Conservation (phyloP, 306 rosid genomes). For the Alnus glutinosa region DNA sequence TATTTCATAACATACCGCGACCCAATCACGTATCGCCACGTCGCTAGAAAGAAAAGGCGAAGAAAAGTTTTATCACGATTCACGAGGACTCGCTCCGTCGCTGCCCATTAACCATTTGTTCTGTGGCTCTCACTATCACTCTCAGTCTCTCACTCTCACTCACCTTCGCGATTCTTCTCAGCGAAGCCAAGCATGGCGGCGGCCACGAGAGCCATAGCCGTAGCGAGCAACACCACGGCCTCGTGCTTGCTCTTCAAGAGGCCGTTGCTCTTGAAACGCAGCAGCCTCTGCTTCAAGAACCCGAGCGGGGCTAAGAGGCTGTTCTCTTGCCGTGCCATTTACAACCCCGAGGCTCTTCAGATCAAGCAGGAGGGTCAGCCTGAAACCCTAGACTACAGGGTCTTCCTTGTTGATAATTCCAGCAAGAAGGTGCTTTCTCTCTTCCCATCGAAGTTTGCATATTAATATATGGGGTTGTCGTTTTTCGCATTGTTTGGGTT, state of each 20-base stretch:
- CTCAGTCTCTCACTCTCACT: constrained; percentile 9
- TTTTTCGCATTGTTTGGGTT: not conserved
- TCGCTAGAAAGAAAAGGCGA: not conserved
- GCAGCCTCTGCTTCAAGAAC: constrained; percentile 28
- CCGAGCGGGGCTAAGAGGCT: constrained; percentile 36
- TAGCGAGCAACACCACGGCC: constrained; percentile 47
- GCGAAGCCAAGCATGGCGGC: constrained; percentile 63
- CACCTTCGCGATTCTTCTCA: not conserved
- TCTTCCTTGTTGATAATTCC: constrained; percentile 65
- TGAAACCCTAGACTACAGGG: constrained; percentile 77
- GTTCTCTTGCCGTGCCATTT: constrained; percentile 67
- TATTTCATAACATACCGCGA: not conserved
- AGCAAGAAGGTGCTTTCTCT: constrained; percentile 63
- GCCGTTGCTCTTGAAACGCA: constrained; percentile 32
- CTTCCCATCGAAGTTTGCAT: not conserved
- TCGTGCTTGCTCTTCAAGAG: constrained; percentile 45
- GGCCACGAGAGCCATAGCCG: constrained; percentile 68
- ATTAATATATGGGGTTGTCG: not conserved
- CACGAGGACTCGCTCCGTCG: not conserved
- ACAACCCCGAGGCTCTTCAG: constrained; percentile 63
- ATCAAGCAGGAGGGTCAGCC: constrained; percentile 78
- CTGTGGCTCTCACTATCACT: constrained; percentile 7
- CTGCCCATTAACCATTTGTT: not conserved
- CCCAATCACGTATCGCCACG: not conserved
- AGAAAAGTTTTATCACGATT: not conserved